phyloP scores from a whole-genome alignment of 768 basidiomycete genomes.

The Mycena albidolilacea region DNA sequence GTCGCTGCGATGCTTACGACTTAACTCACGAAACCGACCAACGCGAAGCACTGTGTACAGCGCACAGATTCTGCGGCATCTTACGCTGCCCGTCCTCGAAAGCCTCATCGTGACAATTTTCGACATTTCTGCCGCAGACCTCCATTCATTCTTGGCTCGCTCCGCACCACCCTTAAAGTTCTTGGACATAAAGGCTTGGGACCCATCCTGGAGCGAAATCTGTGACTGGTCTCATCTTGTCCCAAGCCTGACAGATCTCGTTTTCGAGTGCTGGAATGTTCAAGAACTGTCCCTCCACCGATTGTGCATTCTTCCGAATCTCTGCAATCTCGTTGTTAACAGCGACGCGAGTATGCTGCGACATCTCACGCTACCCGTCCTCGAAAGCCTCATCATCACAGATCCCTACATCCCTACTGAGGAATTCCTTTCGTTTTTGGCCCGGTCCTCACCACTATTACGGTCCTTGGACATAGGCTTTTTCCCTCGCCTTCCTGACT shows the following conservation, averaged over 20 bases:
- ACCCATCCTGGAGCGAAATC: not conserved
- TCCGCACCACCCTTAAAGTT: not conserved
- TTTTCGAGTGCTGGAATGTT: not conserved
- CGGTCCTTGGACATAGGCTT: not conserved
- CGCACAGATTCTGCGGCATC: not conserved
- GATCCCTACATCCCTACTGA: not conserved
- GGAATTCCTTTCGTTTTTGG: not conserved
- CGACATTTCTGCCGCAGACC: not conserved
- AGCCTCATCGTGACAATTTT: not conserved
- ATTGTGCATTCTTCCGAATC: not conserved
- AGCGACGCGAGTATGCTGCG: no score
- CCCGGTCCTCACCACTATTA: not conserved
- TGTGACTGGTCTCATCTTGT: not conserved
- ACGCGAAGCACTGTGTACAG: no score
- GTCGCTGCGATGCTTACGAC: not conserved
- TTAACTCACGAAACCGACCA: not conserved
- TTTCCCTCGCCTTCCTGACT: no score
- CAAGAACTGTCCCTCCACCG: not conserved
- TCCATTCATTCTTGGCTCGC: not conserved
- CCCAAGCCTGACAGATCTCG: not conserved
- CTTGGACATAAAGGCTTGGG: not conserved
- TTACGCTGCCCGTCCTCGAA: not conserved
- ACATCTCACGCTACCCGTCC: not conserved
- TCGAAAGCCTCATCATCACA: not conserved
- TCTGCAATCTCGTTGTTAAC: not conserved